Percentiles rank a stretch among this genome's conserved stretches.
Evolutionary conservation across 23 red algal genomes (phyloP).

Genomic region (Agarophyton chilense): DNA sequence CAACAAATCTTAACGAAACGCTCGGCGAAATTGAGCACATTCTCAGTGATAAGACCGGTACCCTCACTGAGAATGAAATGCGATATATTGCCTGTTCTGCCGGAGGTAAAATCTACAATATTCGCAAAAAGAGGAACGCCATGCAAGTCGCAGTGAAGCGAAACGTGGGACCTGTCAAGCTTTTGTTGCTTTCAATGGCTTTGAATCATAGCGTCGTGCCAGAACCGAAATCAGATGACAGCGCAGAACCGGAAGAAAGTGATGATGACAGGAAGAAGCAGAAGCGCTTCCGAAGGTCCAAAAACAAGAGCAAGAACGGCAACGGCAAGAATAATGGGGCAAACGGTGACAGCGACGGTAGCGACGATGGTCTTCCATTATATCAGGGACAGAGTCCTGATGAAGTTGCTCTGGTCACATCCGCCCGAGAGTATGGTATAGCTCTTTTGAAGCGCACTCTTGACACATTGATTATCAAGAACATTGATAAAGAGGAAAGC

Average conservation of each 20-base stretch:
- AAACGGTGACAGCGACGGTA: background rate
- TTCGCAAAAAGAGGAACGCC: constrained; percentile 50
- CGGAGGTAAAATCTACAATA: constrained; percentile 73
- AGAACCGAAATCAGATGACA: constrained; percentile 58
- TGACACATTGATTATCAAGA: constrained; percentile 64
- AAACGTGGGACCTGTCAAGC: constrained; percentile 50
- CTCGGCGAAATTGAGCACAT: constrained; percentile 83
- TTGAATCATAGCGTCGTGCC: constrained; percentile 92
- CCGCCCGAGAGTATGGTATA: constrained; percentile 86
- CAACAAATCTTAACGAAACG: constrained; percentile 91
- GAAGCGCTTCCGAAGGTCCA: background rate
- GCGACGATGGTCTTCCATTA: constrained; percentile 42
- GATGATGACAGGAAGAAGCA: constrained; percentile 39
- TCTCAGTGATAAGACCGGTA: constrained; percentile 92
- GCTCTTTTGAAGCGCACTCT: constrained; percentile 69
- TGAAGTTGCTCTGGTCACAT: constrained; percentile 88
- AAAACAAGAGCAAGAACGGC: background rate
- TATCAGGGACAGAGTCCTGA: constrained; percentile 95
- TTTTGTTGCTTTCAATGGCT: constrained; percentile 78
- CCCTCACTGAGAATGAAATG: constrained; percentile 93
- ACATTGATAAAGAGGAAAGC: constrained; percentile 64
- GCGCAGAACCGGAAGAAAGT: background rate
- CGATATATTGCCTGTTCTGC: constrained; percentile 83
- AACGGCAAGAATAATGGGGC: background rate
- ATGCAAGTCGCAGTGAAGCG: constrained; percentile 64